Percentiles rank a stretch among this genome's conserved stretches.
phyloP scores from a whole-genome alignment of 306 rosid species.

The Citrullus amarus region DNA sequence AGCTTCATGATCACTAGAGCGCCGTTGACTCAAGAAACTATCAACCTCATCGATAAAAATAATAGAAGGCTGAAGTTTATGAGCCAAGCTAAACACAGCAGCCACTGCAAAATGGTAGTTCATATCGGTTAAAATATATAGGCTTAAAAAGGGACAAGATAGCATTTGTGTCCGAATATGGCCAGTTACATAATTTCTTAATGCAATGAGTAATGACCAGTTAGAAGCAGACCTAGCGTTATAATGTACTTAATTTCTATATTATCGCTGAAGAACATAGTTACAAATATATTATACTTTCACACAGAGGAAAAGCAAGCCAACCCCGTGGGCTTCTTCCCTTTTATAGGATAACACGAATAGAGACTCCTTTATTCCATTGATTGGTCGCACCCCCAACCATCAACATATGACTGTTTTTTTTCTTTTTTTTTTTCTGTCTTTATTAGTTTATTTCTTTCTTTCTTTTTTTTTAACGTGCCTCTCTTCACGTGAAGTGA shows the following conservation, averaged over 20 bases:
- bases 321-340: not conserved
- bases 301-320: not conserved
- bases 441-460: too few relatives aligned
- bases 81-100: constrained; percentile 93
- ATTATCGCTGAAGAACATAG: not conserved
- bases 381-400: not conserved
- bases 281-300: not conserved
- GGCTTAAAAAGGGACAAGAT: not conserved
- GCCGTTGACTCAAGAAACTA: constrained; percentile 98
- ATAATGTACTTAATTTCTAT: not conserved
- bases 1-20: constrained; percentile 86
- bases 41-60: constrained; percentile 97
- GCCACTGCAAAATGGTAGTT: constrained; percentile 47
- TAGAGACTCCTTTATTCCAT: not conserved
- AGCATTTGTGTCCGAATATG: not conserved
- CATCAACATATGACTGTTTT: not conserved
- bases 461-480: not conserved
- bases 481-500: not conserved
- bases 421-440: not conserved
- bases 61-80: constrained; percentile 96
- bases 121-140: constrained; percentile 5
- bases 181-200: not conserved
- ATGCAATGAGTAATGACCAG: constrained; percentile 2
- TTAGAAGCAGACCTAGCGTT: not conserved
- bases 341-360: not conserved